Base-by-base conservation (phyloP, 2,329 filamentous ascomycete species). In the Curvularia sp. region DNA sequence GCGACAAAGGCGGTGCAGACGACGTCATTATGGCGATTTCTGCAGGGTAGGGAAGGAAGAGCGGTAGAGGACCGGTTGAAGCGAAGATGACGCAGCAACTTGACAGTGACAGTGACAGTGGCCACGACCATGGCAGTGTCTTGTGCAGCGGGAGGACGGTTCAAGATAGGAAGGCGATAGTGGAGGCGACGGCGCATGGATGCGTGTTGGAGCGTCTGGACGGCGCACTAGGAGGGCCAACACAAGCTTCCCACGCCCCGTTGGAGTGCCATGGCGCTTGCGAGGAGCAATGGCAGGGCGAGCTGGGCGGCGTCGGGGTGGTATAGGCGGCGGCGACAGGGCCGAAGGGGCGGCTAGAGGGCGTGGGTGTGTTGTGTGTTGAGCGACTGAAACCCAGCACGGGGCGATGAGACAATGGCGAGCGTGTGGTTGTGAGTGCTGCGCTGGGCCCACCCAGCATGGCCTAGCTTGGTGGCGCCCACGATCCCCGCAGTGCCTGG, bases 161-260 rank as follows among this genome's bases (percentile, higher is more conserved):
- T 58, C 44, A 38, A 65, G 58, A 52, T 43, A 55, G 60, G 60
- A 62, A 61, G 60, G 62, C 52, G 61, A 63, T 42, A 35, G 39
- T 41, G 53, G 46, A 46, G 49, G 26, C 53, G 49, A 38, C 53
- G 28, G 52, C 33, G 22, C 18, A 39, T 52, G 54, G 58, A 52
- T 53, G 61, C 63, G 57, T 58, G 54, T 35, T 49, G 54, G 28
- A n/a, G 49, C 59, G 64, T 65, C 61, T 65, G 59, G 63, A 66
- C 58, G 62, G 56, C 50, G 41, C 48, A 58, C 62, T 65, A 66
- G 58, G 53, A 55, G 42, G 46, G 33, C 55, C 55, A 55, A 51
- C 26, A 43, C 47, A 35, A 43, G 49, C 33, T 38, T 38, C 33
- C 6, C 33, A 38, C 4, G 15, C 33, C 13, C 33, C 12, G 12